These are phyloP conservation scores for Inonotus obliquus DNA, from an alignment of 1,284 basidiomycete species.

Conservation along the genomic window DNA sequence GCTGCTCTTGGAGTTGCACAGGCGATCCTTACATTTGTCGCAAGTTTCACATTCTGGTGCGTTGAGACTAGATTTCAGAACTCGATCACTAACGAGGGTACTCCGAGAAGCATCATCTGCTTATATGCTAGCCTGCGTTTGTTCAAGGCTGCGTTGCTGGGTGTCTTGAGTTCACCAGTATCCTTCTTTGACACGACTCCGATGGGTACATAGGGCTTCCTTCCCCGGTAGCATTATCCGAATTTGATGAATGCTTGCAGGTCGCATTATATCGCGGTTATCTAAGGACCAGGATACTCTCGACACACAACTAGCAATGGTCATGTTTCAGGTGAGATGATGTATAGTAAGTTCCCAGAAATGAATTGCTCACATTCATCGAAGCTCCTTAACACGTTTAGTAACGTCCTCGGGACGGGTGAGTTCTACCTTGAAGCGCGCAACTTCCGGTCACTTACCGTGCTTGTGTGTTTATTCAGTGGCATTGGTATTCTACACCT, in stretches of 20 bases:
- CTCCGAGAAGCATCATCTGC: constrained; percentile 44
- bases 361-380: neutral
- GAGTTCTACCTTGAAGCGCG: neutral
- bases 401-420: constrained; percentile 45
- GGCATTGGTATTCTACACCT: constrained; percentile 57
- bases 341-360: constrained; percentile 15
- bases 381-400: constrained; percentile 45
- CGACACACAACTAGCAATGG: constrained; percentile 44
- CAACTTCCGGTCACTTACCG: neutral
- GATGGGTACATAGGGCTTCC: constrained; percentile 44
- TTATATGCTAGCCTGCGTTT: constrained; percentile 56
- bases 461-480: constrained; percentile 24
- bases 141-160: constrained; percentile 51
- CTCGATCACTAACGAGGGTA: neutral
- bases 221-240: constrained; percentile 23
- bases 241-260: constrained; percentile 28
- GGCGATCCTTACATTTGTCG: constrained; percentile 51
- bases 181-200: constrained; percentile 85
- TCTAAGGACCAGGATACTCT: constrained; percentile 63
- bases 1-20: constrained; percentile 54
- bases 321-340: constrained; percentile 28
- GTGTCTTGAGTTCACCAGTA: constrained; percentile 62
- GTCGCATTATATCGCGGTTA: constrained; percentile 53
- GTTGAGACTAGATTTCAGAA: constrained; percentile 16
- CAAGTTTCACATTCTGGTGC: constrained; percentile 51